These are phyloP conservation scores for Kuraishia borneana DNA, from an alignment of 805 yeast species.

Conservation along the genomic window DNA sequence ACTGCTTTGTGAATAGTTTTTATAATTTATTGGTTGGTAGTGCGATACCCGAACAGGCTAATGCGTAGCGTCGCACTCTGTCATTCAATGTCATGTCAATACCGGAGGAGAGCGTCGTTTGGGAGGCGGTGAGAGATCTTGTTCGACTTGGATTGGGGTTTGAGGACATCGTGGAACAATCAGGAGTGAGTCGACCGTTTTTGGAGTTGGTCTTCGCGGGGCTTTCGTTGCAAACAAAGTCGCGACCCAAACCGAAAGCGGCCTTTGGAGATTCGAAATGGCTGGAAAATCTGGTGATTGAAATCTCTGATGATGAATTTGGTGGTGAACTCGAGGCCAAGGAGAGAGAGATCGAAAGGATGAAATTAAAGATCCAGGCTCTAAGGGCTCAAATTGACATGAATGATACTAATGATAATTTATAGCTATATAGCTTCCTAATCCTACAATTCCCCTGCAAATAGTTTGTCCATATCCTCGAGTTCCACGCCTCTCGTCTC, in stretches of 20 bases:
- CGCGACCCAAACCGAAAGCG: background rate
- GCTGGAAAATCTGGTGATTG: slow-evolving; percentile 8
- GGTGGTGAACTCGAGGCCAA: slow-evolving; percentile 5
- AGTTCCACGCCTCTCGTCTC: slow-evolving; percentile 33
- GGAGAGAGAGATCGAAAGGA: slow-evolving; percentile 9
- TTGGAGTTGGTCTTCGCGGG: background rate
- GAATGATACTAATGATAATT: background rate
- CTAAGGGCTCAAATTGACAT: background rate
- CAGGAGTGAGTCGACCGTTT: slow-evolving; percentile 1
- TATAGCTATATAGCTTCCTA: background rate
- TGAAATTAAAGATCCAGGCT: slow-evolving; percentile 8
- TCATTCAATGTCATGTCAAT: too few relatives aligned
- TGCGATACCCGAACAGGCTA: too few relatives aligned
- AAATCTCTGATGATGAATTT: slow-evolving; percentile 6
- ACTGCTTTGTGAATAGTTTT: slow-evolving; percentile 57
- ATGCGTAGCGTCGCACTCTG: too few relatives aligned
- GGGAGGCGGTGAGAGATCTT: slow-evolving; percentile 13
- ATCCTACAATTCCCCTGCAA: slow-evolving; percentile 10
- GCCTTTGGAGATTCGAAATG: slow-evolving; percentile 11
- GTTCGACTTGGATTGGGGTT: slow-evolving; percentile 11
- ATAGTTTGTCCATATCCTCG: slow-evolving; percentile 35
- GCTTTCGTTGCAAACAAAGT: background rate
- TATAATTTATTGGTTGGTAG: background rate
- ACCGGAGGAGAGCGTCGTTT: slow-evolving; percentile 7
- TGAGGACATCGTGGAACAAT: slow-evolving; percentile 6